Evolutionary conservation across 805 yeast genomes (phyloP), one percentile per base, ranked within the genome.

Genomic region (Suhomyces xylopsoci): DNA sequence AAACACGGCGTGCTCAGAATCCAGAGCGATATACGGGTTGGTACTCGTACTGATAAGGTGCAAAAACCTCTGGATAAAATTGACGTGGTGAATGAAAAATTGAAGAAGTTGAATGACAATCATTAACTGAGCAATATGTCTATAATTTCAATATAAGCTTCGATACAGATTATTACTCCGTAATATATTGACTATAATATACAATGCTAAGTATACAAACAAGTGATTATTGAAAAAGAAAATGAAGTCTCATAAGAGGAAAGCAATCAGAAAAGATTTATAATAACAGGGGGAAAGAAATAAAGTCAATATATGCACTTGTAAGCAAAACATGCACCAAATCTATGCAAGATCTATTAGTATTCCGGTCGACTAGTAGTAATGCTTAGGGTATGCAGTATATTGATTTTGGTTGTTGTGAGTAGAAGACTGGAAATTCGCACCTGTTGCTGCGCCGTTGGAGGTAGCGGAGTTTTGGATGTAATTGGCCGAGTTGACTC

Each of bases 21-120:
- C 49, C 97, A 91, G 65, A 83, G 90, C 56, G 96, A 90, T 60
- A 87, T 90, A 51, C 76, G 97, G 64, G 85, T 90, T 36, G 97
- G 97, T 7, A 88, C 96, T 3, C 82, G 96, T 71, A 82, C 80
- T 42, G 96, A 88, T 63, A 88, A 88, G 69, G 62, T 62, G 12
- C 96, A 88, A 65, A 76, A 82, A 17, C 89, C 92, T 0, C 80
- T 79, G 57, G 94, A 88, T 57, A 89, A 88, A 65, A 78, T 88
- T 38, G 81, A 81, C 58, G 74, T 81, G 47, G 94, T 88, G 32
- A 78, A 82, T 54, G 70, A 71, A 45, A 86, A 85, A 58, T 54
- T 66, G 48, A 52, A 58, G 54, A 24, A 48, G 38, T 25, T 26
- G 12, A 26, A 26, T 26, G 4, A 26, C 4, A 20, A 20, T 20